Conservation (phyloP, 108 stramenopile species). For the Skeletonema marinoi region DNA sequence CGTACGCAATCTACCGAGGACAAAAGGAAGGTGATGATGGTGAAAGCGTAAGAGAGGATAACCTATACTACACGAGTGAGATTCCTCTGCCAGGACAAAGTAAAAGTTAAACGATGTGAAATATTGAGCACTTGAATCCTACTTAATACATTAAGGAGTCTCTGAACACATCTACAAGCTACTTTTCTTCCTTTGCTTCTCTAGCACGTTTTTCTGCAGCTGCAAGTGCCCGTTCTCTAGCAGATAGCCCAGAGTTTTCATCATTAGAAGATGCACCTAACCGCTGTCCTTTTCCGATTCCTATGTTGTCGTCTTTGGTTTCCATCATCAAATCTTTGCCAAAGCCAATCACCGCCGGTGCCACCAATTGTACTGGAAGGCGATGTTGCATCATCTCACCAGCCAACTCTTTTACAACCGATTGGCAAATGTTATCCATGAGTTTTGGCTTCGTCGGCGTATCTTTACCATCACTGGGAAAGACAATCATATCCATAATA, state of each 20-base stretch:
- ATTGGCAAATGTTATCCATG: constrained; percentile 45
- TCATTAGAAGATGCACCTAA: constrained; percentile 58
- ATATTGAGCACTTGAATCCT: neutral
- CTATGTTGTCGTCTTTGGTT: constrained; percentile 18
- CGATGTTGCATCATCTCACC: constrained; percentile 73
- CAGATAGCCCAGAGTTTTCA: constrained; percentile 29
- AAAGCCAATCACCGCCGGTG: constrained; percentile 52
- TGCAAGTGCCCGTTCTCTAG: constrained; percentile 61
- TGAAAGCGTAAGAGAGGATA: constrained; percentile 17
- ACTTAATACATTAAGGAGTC: neutral
- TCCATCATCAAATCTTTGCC: constrained; percentile 50
- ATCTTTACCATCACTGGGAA: neutral
- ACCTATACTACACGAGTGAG: constrained; percentile 30
- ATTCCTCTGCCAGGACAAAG: constrained; percentile 25
- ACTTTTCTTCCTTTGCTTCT: constrained; percentile 33
- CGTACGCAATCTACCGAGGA: constrained; percentile 47
- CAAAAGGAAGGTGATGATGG: constrained; percentile 19
- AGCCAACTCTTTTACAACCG: constrained; percentile 53
- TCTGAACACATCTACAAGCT: neutral
- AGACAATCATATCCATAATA: constrained; percentile 37
- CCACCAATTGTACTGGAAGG: constrained; percentile 56
- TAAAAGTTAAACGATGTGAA: neutral
- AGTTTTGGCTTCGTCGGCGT: neutral
- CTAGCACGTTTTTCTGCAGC: constrained; percentile 71
- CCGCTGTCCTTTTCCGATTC: constrained; percentile 10